Evolutionary conservation across 2,329 filamentous ascomycete genomes (phyloP), one percentile per base, ranked within the genome.

Genomic region (Allantophomopsis cytisporea): DNA sequence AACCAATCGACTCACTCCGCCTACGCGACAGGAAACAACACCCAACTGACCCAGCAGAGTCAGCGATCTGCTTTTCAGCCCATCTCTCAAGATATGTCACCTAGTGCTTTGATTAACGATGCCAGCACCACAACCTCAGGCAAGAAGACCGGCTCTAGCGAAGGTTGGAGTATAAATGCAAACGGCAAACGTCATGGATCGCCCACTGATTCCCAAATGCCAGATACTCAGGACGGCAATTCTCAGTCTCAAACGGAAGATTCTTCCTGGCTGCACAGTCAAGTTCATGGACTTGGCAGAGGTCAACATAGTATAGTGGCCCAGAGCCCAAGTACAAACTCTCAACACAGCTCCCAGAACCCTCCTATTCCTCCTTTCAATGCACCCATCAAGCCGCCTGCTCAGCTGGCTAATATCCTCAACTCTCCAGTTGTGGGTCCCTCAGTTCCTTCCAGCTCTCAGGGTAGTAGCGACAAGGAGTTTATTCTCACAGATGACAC

Each of bases 121-220:
- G 89, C 87, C 2, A 94, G 87, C 2, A 93, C 88, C 1, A 94
- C 88, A 1, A 78, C 77, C 16, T 81, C 75, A 3, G 76, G 78
- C n/a, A 91, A 94, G 60, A 88, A 83, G 2, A 85, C 83, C 1
- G 64, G 63, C 39, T 79, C 77, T 11, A 78, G 74, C 1, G 76
- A 73, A 2, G 70, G 73, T 46, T 71, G 72, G 56, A 80, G 80
- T 54, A 84, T 81, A 0, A 82, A 88, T 54, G 69, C 72, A 42
- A 83, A 80, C 2, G 86, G 87, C 44, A 81, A 82, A 15, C 42
- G 17, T 44, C 47, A 7, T 39, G 48, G n/a, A 38, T 45, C 39
- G 49, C 43, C 38, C 52, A 36, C 43, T 12, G 55, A 57, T 42
- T 51, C 49, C 11, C 50, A 58, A 34, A 40, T 76, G 17, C 70